Evolutionary conservation across 1,284 basidiomycete species (phyloP), one percentile per base, ranked within the genome.

Genomic region (Ganoderma multipileum): DNA sequence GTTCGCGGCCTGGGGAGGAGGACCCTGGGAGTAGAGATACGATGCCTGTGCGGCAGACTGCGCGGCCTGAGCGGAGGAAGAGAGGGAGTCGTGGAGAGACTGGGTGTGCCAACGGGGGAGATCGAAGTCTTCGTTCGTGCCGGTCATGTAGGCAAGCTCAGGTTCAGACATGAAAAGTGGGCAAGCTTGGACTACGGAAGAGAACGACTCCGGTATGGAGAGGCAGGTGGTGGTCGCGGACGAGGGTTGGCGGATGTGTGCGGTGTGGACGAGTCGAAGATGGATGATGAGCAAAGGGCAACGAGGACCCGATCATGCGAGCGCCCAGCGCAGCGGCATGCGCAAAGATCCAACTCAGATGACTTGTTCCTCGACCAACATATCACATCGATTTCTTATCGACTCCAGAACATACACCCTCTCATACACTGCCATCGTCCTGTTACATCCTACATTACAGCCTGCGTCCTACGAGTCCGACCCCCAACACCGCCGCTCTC

Each of bases 91-190:
- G 81, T 87, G 83, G 74, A 80, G 77, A 44, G 81, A 77, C 76
- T 91, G 90, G 20, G 89, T 89, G 78, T 91, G 88, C 91, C 91
- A 93, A 82, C 92, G 91, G 74, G 92, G 92, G 73, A 94, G 90
- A 85, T 93, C 91, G 81, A 87, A 89, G 77, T 86, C 86, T 80
- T 88, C 86, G 83, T 86, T 85, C 72, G 81, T 77, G 77, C 81
- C 82, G 74, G 79, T 79, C 85, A 86, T 86, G 82, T 85, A 86
- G 75, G 84, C 84, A 68, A 79, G 72, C 79, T 87, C 86, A 71
- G 84, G 83, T 80, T 85, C 83, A 74, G 84, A 85, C 84, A 86
- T 86, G 76, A 72, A 77, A 70, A 66, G 58, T 61, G 70, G 66
- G 65, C 2, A 52, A 30, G 52, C 52, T 55, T 55, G 52, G 52